Percentiles rank a stretch among this genome's conserved stretches.
These are phyloP conservation scores for Arachis stenosperma DNA, from an alignment of 306 rosid species.

Conservation along the genomic window DNA sequence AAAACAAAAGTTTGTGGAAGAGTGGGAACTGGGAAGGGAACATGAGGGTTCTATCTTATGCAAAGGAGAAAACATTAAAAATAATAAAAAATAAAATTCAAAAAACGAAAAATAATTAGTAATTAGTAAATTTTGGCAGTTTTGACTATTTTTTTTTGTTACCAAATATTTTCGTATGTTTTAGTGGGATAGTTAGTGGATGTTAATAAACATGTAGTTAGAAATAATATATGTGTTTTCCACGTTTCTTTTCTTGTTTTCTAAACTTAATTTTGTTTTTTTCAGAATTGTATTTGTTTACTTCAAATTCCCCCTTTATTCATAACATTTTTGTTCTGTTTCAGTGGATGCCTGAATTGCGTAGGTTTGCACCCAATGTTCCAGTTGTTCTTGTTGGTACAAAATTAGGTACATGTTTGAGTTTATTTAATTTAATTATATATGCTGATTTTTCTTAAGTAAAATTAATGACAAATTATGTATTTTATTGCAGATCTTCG, in stretches of 20 bases:
- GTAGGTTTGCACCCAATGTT: slow-evolving; percentile 91
- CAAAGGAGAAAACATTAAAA: not conserved
- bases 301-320: slow-evolving; percentile 19
- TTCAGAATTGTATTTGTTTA: slow-evolving; percentile 15
- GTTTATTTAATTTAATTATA: not conserved
- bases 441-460: slow-evolving; percentile 15
- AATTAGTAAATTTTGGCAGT: too few species aligned
- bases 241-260: not conserved
- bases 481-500: slow-evolving; percentile 70
- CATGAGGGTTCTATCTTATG: slow-evolving; percentile 9
- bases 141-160: too few species aligned
- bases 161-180: too few species aligned
- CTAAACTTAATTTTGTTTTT: too few species aligned
- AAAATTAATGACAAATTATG: slow-evolving; percentile 10
- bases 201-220: not conserved
- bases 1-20: too few species aligned
- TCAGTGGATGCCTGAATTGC: slow-evolving; percentile 99
- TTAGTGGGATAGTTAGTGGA: not conserved
- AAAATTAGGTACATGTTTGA: slow-evolving; percentile 65
- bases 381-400: slow-evolving; percentile 99
- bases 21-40: not conserved
- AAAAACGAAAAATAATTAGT: too few species aligned
- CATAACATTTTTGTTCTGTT: slow-evolving; percentile 16
- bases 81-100: not conserved
- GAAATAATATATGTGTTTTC: not conserved